Base-by-base conservation (phyloP, 768 basidiomycete genomes). In the Mycena chlorophos region DNA sequence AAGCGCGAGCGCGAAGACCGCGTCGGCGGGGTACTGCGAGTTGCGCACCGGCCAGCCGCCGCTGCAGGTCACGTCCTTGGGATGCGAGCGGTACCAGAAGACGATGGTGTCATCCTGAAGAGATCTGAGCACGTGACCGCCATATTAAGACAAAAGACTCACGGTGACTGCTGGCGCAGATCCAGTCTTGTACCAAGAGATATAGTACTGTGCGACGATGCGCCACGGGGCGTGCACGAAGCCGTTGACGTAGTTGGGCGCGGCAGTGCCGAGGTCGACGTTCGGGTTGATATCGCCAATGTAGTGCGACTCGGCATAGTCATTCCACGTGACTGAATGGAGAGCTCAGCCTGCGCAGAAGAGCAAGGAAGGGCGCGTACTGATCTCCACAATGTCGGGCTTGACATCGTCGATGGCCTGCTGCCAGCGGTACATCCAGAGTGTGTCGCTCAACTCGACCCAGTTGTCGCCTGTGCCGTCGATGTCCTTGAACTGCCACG, bases 241-340 rank as follows among this genome's bases (percentile, higher is more conserved):
- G 3, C 66, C 66, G 39, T 66, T 49, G 20, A 68, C 63, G 37
- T 68, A 68, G 51, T 61, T 56, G 6, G 66, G 65, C 3, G 66
- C 66, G 8, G 54, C 54, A 16, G 46, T 49, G 3, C 57, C 63
- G 31, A 67, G 60, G 45, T 66, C 55, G 12, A 66, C 62, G 16
- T 60, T 65, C 8, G 65, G 66, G 38, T 65, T 65, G 25, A 66
- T 66, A 26, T 66, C 65, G 5, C 65, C 58, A 59, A 79, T 77
- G 64, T 79, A 80, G 37, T 75, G 75, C 8, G 75, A 75, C 59
- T 74, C 73, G 27, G 67, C 65, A 13, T 68, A 63, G 46, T 69
- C 65, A 14, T 55, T 59, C 56, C 55, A 59, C 19, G 58, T 65
- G 37, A 66, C 58, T 59, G 39, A 1, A 3, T 29, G 25, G 16